phyloP scores from a whole-genome alignment of 768 basidiomycete species.

The Tylopilus subfusipes region DNA sequence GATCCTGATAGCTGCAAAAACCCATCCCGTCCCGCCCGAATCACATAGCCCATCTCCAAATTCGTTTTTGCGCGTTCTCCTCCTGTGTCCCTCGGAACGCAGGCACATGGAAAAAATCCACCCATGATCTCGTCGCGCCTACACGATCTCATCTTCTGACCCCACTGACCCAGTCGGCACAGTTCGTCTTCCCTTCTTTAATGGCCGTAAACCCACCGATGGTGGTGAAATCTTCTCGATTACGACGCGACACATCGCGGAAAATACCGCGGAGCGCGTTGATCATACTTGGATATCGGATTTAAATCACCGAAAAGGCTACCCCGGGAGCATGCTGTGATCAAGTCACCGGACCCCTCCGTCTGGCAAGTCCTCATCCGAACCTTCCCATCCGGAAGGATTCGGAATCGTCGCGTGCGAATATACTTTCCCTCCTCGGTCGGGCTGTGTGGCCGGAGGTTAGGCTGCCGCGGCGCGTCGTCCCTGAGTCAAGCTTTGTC shows the following conservation, averaged over 20 bases:
- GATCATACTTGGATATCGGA: background rate
- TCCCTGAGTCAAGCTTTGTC: slow-evolving; percentile 3
- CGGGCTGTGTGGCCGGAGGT: slow-evolving; percentile 7
- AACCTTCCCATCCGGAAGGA: slow-evolving; percentile 2
- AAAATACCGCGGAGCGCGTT: slow-evolving; percentile 1
- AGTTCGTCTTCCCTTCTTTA: slow-evolving; percentile 5
- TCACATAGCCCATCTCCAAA: background rate
- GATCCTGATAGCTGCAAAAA: background rate
- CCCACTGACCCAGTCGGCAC: slow-evolving; percentile 1
- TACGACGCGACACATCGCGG: background rate
- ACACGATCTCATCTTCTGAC: slow-evolving; percentile 2
- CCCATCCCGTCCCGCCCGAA: background rate
- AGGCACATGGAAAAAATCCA: background rate
- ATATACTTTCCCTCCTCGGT: background rate
- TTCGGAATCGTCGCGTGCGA: background rate
- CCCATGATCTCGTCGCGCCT: slow-evolving; percentile 20
- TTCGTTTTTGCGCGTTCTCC: slow-evolving; percentile 3
- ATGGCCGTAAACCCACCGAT: slow-evolving; percentile 15
- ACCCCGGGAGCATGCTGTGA: background rate
- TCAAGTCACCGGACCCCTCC: background rate
- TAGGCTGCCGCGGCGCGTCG: background rate
- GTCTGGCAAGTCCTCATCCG: too few relatives aligned
- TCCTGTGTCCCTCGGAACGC: slow-evolving; percentile 15
- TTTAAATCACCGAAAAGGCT: slow-evolving; percentile 4
- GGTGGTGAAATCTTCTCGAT: slow-evolving; percentile 1